Evolutionary conservation across 257 asterid species (phyloP).

Genomic region (Solanum corneliomulleri): DNA sequence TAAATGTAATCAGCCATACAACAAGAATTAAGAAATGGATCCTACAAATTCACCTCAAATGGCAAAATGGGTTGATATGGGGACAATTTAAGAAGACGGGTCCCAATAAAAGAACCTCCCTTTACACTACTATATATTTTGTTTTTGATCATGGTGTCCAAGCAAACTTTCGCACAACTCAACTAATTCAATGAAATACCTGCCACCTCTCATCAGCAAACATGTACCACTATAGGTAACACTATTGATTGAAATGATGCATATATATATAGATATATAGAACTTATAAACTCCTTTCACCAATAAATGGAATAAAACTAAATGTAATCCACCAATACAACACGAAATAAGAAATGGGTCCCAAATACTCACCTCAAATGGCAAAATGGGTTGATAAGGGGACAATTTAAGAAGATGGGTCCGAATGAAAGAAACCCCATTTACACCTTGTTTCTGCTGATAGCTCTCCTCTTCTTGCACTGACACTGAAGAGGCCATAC

Average conservation of each 20-base stretch:
- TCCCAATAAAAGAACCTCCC: slow-evolving; percentile 71
- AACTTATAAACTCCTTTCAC: neutral
- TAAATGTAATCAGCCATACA: neutral
- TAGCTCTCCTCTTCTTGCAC: slow-evolving; percentile 39
- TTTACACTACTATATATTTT: neutral
- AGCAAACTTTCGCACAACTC: neutral
- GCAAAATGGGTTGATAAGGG: slow-evolving; percentile 86
- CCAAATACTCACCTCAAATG: slow-evolving; percentile 59
- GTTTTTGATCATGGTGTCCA: neutral
- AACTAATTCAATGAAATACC: neutral
- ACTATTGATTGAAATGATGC: neutral
- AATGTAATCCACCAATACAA: neutral
- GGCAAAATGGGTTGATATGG: slow-evolving; percentile 89
- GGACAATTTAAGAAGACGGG: slow-evolving; percentile 66
- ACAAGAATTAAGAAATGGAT: neutral
- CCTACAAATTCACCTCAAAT: slow-evolving; percentile 48
- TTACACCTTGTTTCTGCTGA: slow-evolving; percentile 10
- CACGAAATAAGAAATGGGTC: neutral
- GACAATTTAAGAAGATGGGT: slow-evolving; percentile 71
- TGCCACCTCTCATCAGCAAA: neutral
- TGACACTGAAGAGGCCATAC: slow-evolving; percentile 40
- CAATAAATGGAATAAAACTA: neutral
- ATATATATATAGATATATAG: neutral
- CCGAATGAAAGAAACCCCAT: slow-evolving; percentile 75
- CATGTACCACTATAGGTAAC: neutral